These are phyloP conservation scores for Exobasidium cylindrosporum DNA, from an alignment of 1,284 basidiomycete species.

Conservation along the genomic window DNA sequence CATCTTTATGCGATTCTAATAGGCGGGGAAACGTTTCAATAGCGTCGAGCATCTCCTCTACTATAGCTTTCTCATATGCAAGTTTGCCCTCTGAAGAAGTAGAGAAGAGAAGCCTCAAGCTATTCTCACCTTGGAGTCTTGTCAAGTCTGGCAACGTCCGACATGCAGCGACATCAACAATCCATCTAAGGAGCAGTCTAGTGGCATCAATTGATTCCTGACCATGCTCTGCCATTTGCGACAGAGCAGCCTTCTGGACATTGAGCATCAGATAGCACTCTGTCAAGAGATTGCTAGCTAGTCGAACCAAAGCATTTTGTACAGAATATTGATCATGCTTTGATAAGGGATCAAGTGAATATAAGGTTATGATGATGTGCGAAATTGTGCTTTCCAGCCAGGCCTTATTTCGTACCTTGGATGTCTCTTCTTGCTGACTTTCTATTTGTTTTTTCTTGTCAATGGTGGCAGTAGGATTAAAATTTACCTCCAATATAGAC, in stretches of 20 bases:
- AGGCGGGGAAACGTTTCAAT: neutral
- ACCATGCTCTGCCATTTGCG: neutral
- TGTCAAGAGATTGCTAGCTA: neutral
- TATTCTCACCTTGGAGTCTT: neutral
- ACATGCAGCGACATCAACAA: neutral
- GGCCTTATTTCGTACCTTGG: neutral
- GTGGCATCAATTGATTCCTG: neutral
- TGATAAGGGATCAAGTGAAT: neutral
- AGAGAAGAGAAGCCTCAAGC: neutral
- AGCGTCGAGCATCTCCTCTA: neutral
- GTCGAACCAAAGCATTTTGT: neutral
- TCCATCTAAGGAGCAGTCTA: neutral
- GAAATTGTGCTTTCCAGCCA: constrained; percentile 4
- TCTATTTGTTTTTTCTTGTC: too few relatives aligned
- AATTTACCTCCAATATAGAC: too few relatives aligned
- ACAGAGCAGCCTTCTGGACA: neutral
- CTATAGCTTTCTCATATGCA: neutral
- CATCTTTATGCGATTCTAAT: neutral
- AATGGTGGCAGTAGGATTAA: too few relatives aligned
- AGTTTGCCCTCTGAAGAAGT: neutral
- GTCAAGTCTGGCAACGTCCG: neutral
- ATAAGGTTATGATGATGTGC: neutral
- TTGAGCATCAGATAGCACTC: neutral
- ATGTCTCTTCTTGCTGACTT: too few relatives aligned
- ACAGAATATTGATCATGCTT: neutral